Base-by-base conservation (phyloP, 805 yeast species). In the Lipomyces yamanashiensis region DNA sequence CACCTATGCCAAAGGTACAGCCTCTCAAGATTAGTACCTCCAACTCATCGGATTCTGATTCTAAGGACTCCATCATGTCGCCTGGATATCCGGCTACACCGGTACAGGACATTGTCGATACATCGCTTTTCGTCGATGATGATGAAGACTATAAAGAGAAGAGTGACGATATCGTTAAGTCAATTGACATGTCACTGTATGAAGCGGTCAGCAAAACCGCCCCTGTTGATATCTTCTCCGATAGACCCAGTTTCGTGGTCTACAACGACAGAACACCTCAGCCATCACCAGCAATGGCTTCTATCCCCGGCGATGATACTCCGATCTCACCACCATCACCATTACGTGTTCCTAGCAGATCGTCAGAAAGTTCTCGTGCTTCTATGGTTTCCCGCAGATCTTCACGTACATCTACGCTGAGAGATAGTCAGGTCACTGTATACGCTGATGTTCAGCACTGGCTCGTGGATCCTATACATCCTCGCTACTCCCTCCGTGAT, bases 381-480 rank as follows among this genome's bases (percentile, higher is more conserved):
- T 54, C 58, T 12, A 44, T 51, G 19, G 40, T 23, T 54, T 43
- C 40, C 45, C 39, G 40, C n/a, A 21, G 58, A 15, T 21, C 43
- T 12, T 53, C 58, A 2, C 47, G 51, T 13, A n/a, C 62, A 13
- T 62, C 65, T 19, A 62, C 65, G 15, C 54, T 56, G 8, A 55
- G 64, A 2, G 67, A 60, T 33, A 63, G 67, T 57, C 58, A 59
- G 39, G 51, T 56, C 8, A 63, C 67, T 15, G 41, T 63, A 9
- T 43, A 41, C 21, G 57, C 57, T 1, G 57, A 53, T 41, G 48
- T 49, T 8, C 57, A 40, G 47, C 48, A 40, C 15, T 39, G 43
- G 43, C 37, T 23, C 6, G 47, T 51, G n/a, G 54, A 39, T 6
- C 28, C 23, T n/a, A 5, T 23, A 0, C 54, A 19, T 17, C n/a